Evolutionary conservation across 495 filamentous ascomycete genomes (phyloP).

Genomic region (Thozetella sp.): DNA sequence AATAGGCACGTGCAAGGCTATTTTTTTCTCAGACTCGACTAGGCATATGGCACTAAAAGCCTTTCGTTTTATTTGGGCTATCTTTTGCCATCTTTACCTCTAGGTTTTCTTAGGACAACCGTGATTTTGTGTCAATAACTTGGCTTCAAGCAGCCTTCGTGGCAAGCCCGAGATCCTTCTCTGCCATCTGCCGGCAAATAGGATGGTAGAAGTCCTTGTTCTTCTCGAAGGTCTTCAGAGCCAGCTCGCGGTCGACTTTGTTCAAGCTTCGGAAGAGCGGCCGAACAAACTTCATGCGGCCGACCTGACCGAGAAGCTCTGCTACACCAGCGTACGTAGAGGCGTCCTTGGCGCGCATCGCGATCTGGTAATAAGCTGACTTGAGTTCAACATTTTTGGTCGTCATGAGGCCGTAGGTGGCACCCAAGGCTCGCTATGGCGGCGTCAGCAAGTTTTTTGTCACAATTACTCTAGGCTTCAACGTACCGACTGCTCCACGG

Average conservation of each 20-base stretch:
- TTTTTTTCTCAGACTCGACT: not conserved
- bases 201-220: slow-evolving; percentile 94
- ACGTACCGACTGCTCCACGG: slow-evolving; percentile 53
- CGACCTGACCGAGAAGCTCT: slow-evolving; percentile 76
- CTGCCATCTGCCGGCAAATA: slow-evolving; percentile 80
- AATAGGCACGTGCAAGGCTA: not conserved
- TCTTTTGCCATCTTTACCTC: too few species aligned
- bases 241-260: slow-evolving; percentile 70
- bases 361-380: slow-evolving; percentile 74
- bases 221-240: slow-evolving; percentile 81
- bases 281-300: slow-evolving; percentile 96
- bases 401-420: slow-evolving; percentile 66
- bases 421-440: slow-evolving; percentile 61
- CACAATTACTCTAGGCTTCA: not conserved
- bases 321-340: slow-evolving; percentile 68
- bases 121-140: too few species aligned
- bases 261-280: slow-evolving; percentile 77
- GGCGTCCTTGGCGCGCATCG: slow-evolving; percentile 70
- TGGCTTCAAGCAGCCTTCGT: slow-evolving; percentile 6
- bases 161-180: slow-evolving; percentile 71
- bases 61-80: not conserved
- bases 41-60: not conserved
- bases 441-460: slow-evolving; percentile 9
- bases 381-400: slow-evolving; percentile 85
- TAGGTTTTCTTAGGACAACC: too few species aligned